Evolutionary conservation across 257 asterid genomes (phyloP).

Genomic region (Gentiana dahurica): DNA sequence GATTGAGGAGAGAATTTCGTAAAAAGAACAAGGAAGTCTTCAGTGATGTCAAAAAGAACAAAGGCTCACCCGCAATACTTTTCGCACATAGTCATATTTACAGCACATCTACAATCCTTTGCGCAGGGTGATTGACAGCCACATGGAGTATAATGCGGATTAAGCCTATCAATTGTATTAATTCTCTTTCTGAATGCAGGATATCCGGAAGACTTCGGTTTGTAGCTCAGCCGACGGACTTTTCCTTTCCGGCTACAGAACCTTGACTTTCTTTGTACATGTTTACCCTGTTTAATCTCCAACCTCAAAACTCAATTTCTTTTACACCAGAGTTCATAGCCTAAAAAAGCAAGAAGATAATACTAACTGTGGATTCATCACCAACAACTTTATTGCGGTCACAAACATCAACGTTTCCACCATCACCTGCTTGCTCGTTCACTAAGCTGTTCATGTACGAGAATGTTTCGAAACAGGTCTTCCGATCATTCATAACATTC

Average conservation of each 20-base stretch:
- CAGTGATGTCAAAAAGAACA: constrained; percentile 2
- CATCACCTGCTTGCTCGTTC: constrained; percentile 45
- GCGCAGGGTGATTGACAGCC: constrained; percentile 90
- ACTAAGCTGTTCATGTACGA: constrained; percentile 62
- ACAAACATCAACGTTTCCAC: constrained; percentile 31
- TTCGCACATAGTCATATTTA: constrained; percentile 86
- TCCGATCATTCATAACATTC: constrained; percentile 78
- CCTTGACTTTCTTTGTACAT: constrained; percentile 74
- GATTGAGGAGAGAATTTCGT: neutral
- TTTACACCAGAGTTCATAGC: constrained; percentile 1
- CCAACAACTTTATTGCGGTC: constrained; percentile 60
- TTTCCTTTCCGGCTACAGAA: constrained; percentile 82
- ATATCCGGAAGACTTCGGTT: constrained; percentile 90
- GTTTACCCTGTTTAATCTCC: constrained; percentile 46
- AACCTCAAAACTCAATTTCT: constrained; percentile 1
- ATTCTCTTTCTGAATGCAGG: constrained; percentile 77
- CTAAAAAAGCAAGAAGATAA: constrained; percentile 14
- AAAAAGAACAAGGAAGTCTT: no score
- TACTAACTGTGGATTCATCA: constrained; percentile 54
- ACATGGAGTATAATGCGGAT: constrained; percentile 89
- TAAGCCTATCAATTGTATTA: constrained; percentile 82
- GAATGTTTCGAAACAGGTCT: constrained; percentile 72
- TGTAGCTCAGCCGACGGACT: constrained; percentile 82
- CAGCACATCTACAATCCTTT: constrained; percentile 76
- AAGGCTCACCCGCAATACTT: constrained; percentile 88